phyloP scores from a whole-genome alignment of 345 rosid species.

The Euphorbia peplus region DNA sequence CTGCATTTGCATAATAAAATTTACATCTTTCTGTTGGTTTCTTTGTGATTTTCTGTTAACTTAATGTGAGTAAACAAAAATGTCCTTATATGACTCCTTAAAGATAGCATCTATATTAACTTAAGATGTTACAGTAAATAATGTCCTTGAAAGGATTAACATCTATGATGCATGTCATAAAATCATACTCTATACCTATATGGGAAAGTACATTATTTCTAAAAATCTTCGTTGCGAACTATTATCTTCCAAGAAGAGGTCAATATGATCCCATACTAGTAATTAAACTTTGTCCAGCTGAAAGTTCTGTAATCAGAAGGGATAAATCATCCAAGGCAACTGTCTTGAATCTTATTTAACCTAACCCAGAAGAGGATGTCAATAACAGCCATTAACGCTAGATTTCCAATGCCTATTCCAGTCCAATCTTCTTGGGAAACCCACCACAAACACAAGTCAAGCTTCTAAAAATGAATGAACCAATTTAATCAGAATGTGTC shows the following conservation, averaged over 20 bases:
- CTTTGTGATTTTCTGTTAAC: too few species aligned
- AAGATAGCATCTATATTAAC: neutral
- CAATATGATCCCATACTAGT: neutral
- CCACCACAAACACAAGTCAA: neutral
- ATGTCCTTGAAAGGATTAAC: neutral
- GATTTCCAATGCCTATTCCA: neutral
- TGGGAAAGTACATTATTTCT: neutral
- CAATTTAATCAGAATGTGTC: neutral
- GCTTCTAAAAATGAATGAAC: neutral
- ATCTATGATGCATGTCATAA: neutral
- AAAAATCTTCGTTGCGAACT: neutral
- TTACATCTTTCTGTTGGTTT: neutral
- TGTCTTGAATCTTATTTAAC: neutral
- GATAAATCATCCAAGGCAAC: neutral
- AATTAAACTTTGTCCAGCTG: neutral
- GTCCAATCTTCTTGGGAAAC: neutral
- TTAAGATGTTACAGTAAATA: neutral
- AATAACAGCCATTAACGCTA: conserved; percentile 1
- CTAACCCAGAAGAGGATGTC: neutral
- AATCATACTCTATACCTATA: neutral
- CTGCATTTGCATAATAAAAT: neutral
- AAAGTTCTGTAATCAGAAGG: neutral
- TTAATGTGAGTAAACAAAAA: too few species aligned
- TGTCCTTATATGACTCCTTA: neutral
- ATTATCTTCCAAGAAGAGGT: neutral